phyloP scores from a whole-genome alignment of 2,329 filamentous ascomycete genomes.

The Pseudocercospora cruenta region DNA sequence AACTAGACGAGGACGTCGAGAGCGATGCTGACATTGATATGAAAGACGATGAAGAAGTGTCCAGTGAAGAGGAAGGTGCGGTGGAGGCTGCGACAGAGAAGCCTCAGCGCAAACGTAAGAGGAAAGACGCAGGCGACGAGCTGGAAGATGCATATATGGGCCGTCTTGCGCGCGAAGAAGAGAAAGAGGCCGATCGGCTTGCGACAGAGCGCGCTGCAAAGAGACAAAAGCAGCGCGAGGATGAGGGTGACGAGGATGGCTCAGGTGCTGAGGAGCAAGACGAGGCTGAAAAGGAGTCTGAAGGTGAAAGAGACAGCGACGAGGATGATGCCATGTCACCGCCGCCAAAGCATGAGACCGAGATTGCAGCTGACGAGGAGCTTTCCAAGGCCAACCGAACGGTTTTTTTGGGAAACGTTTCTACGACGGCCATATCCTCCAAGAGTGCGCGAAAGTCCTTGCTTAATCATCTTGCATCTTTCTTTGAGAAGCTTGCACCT shows the following conservation, averaged over 20 bases:
- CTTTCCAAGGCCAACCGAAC: constrained; percentile 86
- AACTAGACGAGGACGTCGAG: constrained; percentile 24
- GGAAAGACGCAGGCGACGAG: constrained; percentile 58
- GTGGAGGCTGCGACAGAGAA: constrained; percentile 31
- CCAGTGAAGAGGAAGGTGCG: constrained; percentile 26
- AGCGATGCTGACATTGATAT: constrained; percentile 29
- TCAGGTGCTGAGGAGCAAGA: constrained; percentile 33
- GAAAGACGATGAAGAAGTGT: constrained; percentile 27
- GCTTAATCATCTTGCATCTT: constrained; percentile 75
- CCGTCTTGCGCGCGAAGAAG: constrained; percentile 59
- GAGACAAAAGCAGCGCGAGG: constrained; percentile 34
- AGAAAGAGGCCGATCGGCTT: constrained; percentile 33
- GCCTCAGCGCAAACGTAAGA: constrained; percentile 62
- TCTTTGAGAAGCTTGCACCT: constrained; percentile 60
- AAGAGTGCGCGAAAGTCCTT: constrained; percentile 80
- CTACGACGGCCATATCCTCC: constrained; percentile 77
- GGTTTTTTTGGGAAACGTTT: constrained; percentile 91
- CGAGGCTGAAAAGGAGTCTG: constrained; percentile 31
- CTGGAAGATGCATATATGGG: constrained; percentile 72
- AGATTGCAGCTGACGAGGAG: constrained; percentile 55
- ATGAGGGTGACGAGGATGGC: constrained; percentile 31
- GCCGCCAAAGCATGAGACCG: constrained; percentile 58
- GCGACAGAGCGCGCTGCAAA: constrained; percentile 38
- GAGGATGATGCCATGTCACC: constrained; percentile 57
- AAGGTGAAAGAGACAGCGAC: constrained; percentile 34